These are phyloP conservation scores for Neonectria hederae DNA, from an alignment of 2,329 filamentous ascomycete genomes.

Conservation along the genomic window DNA sequence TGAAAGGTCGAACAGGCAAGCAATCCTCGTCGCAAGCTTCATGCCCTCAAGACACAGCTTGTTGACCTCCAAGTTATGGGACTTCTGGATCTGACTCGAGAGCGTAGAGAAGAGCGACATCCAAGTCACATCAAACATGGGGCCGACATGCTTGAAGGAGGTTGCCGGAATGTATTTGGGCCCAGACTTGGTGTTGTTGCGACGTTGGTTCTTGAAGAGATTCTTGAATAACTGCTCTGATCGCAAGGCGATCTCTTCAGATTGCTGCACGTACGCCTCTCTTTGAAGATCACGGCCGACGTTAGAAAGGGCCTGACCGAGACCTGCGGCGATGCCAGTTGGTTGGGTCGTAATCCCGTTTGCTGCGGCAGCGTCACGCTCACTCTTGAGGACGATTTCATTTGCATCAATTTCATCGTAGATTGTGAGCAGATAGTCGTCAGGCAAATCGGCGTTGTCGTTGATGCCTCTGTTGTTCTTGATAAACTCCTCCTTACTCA, in stretches of 20 bases:
- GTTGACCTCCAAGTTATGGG: constrained; percentile 91
- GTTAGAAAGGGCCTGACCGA: constrained; percentile 90
- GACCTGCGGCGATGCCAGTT: constrained; percentile 79
- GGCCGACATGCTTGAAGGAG: constrained; percentile 92
- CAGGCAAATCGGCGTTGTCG: constrained; percentile 90
- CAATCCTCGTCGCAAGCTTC: constrained; percentile 91
- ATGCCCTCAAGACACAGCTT: constrained; percentile 94
- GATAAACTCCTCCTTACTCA: constrained; percentile 98
- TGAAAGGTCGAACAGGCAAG: constrained; percentile 90
- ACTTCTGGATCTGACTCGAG: constrained; percentile 92
- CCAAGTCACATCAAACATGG: constrained; percentile 99
- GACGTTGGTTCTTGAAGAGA: constrained; percentile 87
- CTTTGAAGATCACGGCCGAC: constrained; percentile 90
- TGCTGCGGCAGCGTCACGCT: constrained; percentile 88
- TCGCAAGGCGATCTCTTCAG: constrained; percentile 83
- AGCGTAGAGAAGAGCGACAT: constrained; percentile 98
- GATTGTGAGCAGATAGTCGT: constrained; percentile 89
- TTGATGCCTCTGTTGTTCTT: constrained; percentile 99
- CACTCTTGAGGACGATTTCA: constrained; percentile 94
- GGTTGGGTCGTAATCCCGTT: constrained; percentile 71
- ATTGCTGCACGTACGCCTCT: constrained; percentile 94
- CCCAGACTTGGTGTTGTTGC: constrained; percentile 75
- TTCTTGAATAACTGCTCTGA: constrained; percentile 91
- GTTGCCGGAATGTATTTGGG: constrained; percentile 89
- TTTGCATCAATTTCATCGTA: constrained; percentile 92